Conservation (phyloP, 106 monocot genomes). For the Allium sativum region DNA sequence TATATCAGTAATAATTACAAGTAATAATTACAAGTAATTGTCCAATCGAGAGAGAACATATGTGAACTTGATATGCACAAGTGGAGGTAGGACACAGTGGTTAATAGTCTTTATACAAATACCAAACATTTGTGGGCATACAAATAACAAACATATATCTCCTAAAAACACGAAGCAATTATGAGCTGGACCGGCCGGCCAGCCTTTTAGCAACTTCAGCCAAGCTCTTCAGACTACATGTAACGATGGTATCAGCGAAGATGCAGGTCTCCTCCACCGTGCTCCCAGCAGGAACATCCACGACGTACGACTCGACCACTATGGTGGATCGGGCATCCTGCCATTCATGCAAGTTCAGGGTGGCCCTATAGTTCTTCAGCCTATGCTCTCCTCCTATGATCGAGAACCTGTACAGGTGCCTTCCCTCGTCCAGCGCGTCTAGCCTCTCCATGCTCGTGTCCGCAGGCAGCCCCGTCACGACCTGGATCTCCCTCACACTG, state of each 20-base stretch:
- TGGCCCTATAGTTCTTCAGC: constrained; percentile 35
- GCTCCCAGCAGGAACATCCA: constrained; percentile 46
- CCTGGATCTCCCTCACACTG: constrained; percentile 26
- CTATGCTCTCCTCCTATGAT: constrained; percentile 42
- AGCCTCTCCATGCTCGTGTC: constrained; percentile 30
- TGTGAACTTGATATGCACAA: no score
- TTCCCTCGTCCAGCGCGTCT: constrained; percentile 36
- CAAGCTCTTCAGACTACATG: constrained; percentile 35
- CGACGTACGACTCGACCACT: constrained; percentile 50
- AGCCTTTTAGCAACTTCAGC: constrained; percentile 19
- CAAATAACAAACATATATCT: no score
- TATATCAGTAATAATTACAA: no score
- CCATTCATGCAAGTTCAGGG: constrained; percentile 22
- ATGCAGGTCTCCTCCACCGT: constrained; percentile 37
- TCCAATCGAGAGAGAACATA: no score
- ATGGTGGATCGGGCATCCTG: constrained; percentile 9
- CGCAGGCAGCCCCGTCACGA: constrained; percentile 40
- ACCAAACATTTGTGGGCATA: no score
- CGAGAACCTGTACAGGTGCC: constrained; percentile 21
- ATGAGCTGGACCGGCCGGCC: background rate
- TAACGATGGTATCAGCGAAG: constrained; percentile 46
- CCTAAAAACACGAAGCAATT: background rate
- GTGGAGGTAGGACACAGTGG: no score
- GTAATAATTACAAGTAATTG: no score
- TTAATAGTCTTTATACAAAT: no score